Evolutionary conservation across 2,329 filamentous ascomycete species (phyloP).

Genomic region (Scytalidium lignicola): DNA sequence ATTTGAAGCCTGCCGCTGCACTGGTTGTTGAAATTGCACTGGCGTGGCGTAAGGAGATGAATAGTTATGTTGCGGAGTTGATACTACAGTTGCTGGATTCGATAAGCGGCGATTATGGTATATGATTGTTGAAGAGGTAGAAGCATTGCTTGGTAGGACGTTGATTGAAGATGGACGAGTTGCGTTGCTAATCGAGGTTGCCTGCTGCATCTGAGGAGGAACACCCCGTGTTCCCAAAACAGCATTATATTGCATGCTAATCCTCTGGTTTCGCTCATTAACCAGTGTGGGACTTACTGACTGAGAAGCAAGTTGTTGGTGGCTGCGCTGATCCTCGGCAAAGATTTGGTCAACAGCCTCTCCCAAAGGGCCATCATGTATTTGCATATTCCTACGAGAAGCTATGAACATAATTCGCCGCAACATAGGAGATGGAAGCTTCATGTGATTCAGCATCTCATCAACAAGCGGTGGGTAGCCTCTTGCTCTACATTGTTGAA

Average conservation of each 20-base stretch:
- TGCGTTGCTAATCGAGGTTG: neutral
- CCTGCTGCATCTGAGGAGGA: neutral
- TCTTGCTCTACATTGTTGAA: conserved; percentile 30
- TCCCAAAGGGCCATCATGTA: conserved; percentile 30
- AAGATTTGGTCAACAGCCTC: conserved; percentile 32
- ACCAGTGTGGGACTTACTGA: neutral
- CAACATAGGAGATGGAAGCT: conserved; percentile 44
- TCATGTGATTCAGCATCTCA: conserved; percentile 46
- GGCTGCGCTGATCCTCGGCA: conserved; percentile 28
- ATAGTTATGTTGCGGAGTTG: neutral
- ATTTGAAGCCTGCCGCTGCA: neutral
- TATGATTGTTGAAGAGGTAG: neutral
- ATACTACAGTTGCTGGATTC: neutral
- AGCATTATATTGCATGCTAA: neutral
- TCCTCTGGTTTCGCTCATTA: neutral
- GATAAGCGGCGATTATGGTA: neutral
- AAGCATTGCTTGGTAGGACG: neutral
- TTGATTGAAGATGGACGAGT: neutral
- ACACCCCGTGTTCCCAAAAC: neutral
- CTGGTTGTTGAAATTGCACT: neutral
- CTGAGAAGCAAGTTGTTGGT: conserved; percentile 18
- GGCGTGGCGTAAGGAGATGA: neutral
- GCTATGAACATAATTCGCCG: conserved; percentile 50
- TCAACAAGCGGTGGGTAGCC: conserved; percentile 50
- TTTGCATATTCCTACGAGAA: conserved; percentile 41